Conservation (phyloP, 202 grass and related monocot genomes). For the Panicum hallii region DNA sequence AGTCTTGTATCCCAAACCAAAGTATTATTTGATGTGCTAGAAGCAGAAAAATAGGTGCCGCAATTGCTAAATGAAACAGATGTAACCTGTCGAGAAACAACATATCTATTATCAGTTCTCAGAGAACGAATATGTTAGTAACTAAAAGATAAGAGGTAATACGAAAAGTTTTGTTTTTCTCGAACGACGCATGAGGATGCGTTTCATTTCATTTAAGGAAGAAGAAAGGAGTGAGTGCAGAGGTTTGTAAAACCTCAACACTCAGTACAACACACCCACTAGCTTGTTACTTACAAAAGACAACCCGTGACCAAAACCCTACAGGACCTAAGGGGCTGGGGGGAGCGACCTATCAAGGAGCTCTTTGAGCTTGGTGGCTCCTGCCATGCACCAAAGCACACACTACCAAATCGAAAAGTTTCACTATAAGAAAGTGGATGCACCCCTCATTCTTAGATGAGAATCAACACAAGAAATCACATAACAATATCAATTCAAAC, state of each 20-base stretch:
- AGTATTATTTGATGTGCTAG: conserved; percentile 85
- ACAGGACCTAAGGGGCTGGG: too few relatives aligned
- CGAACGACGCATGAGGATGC: too few relatives aligned
- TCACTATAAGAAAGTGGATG: not conserved
- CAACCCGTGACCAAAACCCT: too few relatives aligned
- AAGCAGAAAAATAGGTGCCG: conserved; percentile 90
- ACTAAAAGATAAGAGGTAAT: conserved; percentile 10
- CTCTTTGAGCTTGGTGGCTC: too few relatives aligned
- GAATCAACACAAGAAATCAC: conserved; percentile 13
- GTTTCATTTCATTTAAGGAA: too few relatives aligned
- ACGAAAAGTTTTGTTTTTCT: not conserved
- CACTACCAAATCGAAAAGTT: not conserved
- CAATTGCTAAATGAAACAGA: conserved; percentile 96
- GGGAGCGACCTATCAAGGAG: too few relatives aligned
- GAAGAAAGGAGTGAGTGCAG: too few relatives aligned
- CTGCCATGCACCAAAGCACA: too few relatives aligned
- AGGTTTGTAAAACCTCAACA: too few relatives aligned
- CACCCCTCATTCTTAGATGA: conserved; percentile 4
- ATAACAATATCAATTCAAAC: conserved; percentile 37
- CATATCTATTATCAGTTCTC: conserved; percentile 39
- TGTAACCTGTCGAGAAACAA: conserved; percentile 68
- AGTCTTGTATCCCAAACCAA: conserved; percentile 89
- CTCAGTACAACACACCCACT: too few relatives aligned
- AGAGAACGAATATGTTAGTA: conserved; percentile 39
- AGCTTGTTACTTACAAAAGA: too few relatives aligned